A percentile compares a stretch with the other conserved stretches of the same genome.
Evolutionary conservation across 495 filamentous ascomycete genomes (phyloP).

Genomic region (Penicillium paxilli): DNA sequence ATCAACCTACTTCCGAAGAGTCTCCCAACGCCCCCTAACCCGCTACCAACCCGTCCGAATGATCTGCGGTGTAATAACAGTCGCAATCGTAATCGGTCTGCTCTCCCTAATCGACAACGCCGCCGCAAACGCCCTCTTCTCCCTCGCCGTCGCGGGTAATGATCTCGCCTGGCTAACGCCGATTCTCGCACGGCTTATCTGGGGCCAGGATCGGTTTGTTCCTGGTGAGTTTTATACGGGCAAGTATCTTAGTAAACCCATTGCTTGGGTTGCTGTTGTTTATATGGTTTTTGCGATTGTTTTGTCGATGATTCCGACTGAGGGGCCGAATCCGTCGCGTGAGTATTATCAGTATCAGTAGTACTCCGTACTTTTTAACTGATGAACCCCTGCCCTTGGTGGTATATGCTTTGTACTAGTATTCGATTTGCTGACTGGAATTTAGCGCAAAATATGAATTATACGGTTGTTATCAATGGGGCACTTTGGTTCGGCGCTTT

Average conservation of each 20-base stretch:
- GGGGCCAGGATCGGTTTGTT: slow-evolving; percentile 62
- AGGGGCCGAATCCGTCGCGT: slow-evolving; percentile 48
- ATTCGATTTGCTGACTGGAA: slow-evolving; percentile 10
- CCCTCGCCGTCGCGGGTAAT: slow-evolving; percentile 61
- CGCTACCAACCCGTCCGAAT: slow-evolving; percentile 63
- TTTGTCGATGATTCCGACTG: slow-evolving; percentile 54
- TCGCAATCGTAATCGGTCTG: slow-evolving; percentile 56
- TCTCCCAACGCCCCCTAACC: slow-evolving; percentile 46
- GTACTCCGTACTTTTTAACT: no score
- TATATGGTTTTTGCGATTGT: slow-evolving; percentile 55
- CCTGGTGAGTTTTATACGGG: slow-evolving; percentile 66
- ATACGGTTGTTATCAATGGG: slow-evolving; percentile 63
- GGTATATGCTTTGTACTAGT: no score
- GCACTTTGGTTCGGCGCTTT: slow-evolving; percentile 61
- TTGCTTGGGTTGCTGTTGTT: slow-evolving; percentile 53
- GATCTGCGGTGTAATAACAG: slow-evolving; percentile 57
- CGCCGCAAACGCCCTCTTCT: slow-evolving; percentile 61
- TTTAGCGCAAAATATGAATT: slow-evolving; percentile 59
- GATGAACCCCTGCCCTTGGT: no score
- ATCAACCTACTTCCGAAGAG: slow-evolving; percentile 59
- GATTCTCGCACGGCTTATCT: slow-evolving; percentile 61
- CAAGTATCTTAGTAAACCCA: slow-evolving; percentile 43
- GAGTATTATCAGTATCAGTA: no score
- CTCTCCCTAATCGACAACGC: slow-evolving; percentile 59
- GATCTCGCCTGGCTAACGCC: slow-evolving; percentile 65